Evolutionary conservation across 768 basidiomycete genomes (phyloP).

Genomic region (Mycena leptocephala): DNA sequence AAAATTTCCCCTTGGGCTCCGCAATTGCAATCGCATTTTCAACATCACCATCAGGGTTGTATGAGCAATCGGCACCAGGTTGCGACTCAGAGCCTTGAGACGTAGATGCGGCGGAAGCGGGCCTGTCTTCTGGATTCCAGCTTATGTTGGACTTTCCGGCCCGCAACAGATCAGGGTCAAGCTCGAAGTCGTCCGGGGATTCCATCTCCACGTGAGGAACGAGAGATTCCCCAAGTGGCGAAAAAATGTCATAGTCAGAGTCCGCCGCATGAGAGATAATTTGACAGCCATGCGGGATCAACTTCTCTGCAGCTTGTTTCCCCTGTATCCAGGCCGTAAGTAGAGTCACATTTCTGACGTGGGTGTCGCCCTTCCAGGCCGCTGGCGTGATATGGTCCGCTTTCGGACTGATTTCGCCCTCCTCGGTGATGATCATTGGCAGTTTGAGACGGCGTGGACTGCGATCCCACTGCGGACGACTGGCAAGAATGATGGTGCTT

Average conservation of each 20-base stretch:
- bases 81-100: neutral
- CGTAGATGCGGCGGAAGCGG: too few species aligned
- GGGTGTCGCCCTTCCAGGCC: conserved; percentile 35
- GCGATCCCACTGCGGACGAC: conserved; percentile 3
- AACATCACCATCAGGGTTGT: too few species aligned
- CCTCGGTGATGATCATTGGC: too few species aligned
- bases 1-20: neutral
- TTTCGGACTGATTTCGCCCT: too few species aligned
- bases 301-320: conserved; percentile 12
- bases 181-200: too few species aligned
- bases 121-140: neutral
- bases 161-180: neutral
- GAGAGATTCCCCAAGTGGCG: neutral
- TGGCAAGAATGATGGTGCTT: neutral
- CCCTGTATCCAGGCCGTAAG: neutral
- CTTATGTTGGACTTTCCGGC: neutral
- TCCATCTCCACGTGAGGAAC: neutral
- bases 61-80: conserved; percentile 1
- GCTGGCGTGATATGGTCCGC: too few species aligned
- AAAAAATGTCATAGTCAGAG: neutral
- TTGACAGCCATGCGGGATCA: neutral
- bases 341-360: conserved; percentile 32
- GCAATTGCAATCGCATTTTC: too few species aligned
- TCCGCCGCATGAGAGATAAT: neutral
- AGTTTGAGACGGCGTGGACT: too few species aligned